Percentiles rank a stretch among this genome's conserved stretches.
phyloP scores from a whole-genome alignment of 2,329 filamentous ascomycete species.

The Pseudogymnoascus sp. region DNA sequence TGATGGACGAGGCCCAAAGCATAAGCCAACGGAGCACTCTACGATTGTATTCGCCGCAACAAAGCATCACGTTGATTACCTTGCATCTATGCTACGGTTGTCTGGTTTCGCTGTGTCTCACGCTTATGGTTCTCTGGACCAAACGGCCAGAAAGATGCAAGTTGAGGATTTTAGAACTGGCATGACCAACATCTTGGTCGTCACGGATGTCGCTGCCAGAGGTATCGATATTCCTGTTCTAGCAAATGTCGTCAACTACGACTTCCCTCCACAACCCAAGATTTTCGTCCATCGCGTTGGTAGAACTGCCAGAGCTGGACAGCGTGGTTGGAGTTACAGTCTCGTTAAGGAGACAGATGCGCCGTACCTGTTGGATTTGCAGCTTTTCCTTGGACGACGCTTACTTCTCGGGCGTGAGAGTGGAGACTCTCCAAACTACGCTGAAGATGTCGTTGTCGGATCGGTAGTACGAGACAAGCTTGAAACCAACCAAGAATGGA shows the following conservation, averaged over 20 bases:
- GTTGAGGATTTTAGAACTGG: constrained; percentile 84
- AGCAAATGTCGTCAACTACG: constrained; percentile 97
- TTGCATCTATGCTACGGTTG: constrained; percentile 68
- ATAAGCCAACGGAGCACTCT: constrained; percentile 77
- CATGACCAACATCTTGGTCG: constrained; percentile 80
- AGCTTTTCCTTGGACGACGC: constrained; percentile 84
- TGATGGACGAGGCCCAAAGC: constrained; percentile 44
- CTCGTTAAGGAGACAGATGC: constrained; percentile 79
- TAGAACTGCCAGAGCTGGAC: constrained; percentile 87
- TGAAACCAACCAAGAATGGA: constrained; percentile 71
- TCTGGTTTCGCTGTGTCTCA: constrained; percentile 87
- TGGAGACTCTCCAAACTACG: constrained; percentile 56
- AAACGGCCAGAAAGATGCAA: constrained; percentile 84
- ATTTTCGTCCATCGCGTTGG: constrained; percentile 95
- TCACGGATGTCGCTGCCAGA: constrained; percentile 91
- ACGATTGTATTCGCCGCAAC: constrained; percentile 93
- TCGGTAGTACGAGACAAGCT: constrained; percentile 63
- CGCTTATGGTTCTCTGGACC: constrained; percentile 89
- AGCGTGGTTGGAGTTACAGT: constrained; percentile 91
- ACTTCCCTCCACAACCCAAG: constrained; percentile 94
- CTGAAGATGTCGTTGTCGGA: constrained; percentile 78
- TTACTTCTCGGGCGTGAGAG: constrained; percentile 64
- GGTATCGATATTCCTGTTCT: constrained; percentile 96
- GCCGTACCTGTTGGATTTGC: constrained; percentile 86
- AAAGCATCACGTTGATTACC: constrained; percentile 95